Evolutionary conservation across 805 yeast species (phyloP).

Genomic region (Candida namnaoensis): DNA sequence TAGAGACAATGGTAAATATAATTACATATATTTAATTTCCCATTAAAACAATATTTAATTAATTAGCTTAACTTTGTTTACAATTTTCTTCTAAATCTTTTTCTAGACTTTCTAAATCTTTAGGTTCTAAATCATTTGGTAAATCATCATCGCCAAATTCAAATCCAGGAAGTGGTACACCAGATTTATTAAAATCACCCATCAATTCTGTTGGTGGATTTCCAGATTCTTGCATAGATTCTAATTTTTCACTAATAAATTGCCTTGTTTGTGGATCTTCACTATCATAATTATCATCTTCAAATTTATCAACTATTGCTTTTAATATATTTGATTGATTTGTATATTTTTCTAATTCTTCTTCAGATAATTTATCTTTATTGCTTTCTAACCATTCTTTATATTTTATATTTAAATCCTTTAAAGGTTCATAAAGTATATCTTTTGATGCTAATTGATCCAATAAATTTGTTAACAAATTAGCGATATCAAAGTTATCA

Average conservation of each 20-base stretch:
- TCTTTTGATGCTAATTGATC: conserved; percentile 79
- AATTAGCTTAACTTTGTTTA: conserved; percentile 23
- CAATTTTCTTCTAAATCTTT: conserved; percentile 48
- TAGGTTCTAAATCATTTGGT: conserved; percentile 40
- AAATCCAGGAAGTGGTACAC: conserved; percentile 23
- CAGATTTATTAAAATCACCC: conserved; percentile 41
- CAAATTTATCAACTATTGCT: conserved; percentile 59
- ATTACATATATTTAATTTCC: too few species aligned
- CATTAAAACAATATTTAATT: too few species aligned
- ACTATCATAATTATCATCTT: conserved; percentile 54
- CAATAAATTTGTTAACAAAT: conserved; percentile 62
- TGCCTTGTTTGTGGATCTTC: conserved; percentile 30
- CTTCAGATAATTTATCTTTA: conserved; percentile 25
- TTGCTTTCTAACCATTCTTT: conserved; percentile 61
- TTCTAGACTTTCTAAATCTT: conserved; percentile 6
- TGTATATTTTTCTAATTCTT: conserved; percentile 44
- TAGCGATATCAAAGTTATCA: conserved; percentile 50
- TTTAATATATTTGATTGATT: conserved; percentile 55
- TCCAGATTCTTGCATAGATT: conserved; percentile 64
- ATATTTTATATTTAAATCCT: conserved; percentile 66
- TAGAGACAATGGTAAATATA: too few species aligned
- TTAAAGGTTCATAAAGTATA: conserved; percentile 81
- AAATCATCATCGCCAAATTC: conserved; percentile 44
- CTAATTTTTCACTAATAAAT: conserved; percentile 49
- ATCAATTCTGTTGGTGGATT: conserved; percentile 74